Base-by-base conservation (phyloP, 495 filamentous ascomycete genomes). In the Neurospora tetrasperma region DNA sequence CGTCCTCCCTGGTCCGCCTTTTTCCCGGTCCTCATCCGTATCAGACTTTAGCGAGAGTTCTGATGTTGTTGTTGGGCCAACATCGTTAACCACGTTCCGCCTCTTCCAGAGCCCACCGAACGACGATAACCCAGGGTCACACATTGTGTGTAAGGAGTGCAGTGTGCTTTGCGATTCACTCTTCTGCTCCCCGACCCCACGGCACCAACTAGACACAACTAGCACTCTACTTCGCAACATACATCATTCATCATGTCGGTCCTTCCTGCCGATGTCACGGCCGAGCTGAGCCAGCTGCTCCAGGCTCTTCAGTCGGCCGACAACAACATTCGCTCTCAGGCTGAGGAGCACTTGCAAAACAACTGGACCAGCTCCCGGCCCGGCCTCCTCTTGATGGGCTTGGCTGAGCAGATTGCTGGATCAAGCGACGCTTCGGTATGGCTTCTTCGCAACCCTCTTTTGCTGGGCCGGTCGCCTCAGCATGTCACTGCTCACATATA, bases 221-320 rank as follows among this genome's bases (percentile, higher is more conserved):
- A 66, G 54, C 5, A 35, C 31, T 6, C 18, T 66, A 35, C 27
- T 66, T 66, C 54, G 54, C 54, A 66, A 35, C 54, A 46, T 41
- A 42, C 44, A 43, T 69, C 38, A 38, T 74, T 69, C 79, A 77
- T 72, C 75, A 98, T 97, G 94, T 95, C 94, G 76, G 77, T 96
- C 72, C 88, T 99, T 18, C 90, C 94, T 74, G 84, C 90, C 71
- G 92, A 97, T 76, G 86, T 94, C 80, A 91, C 92, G 83, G 85
- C 88, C 75, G 91, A 93, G 81, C 92, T 99, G 78, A 86, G 86
- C 68, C 90, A 93, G 87, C 89, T 99, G 75, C 88, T 98, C 74
- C 88, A 90, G 84, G 93, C 89, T 59, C 88, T 99, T 73, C 90
- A 92, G 81, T 94, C 94, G n/a, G 82, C 93, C 76, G 94, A 99